Evolutionary conservation across 2,329 filamentous ascomycete species (phyloP).

Genomic region (Venturiaceae sp.): DNA sequence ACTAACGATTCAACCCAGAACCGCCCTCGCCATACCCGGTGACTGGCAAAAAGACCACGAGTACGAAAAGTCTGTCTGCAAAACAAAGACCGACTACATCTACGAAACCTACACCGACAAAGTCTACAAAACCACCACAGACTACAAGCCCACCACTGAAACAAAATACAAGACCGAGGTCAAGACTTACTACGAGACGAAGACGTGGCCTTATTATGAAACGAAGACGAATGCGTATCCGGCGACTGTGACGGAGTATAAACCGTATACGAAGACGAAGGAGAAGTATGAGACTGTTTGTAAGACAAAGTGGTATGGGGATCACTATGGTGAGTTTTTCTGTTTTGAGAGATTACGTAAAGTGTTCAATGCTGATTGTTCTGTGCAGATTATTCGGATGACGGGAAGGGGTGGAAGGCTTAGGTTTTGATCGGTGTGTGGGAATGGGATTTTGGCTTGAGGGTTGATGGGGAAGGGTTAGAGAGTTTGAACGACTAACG

Average conservation of each 20-base stretch:
- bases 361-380: background rate
- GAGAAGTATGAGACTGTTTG: background rate
- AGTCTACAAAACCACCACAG: background rate
- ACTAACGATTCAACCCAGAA: background rate
- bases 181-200: background rate
- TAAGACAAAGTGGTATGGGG: background rate
- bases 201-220: background rate
- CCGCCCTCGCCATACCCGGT: background rate
- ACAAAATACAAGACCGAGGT: background rate
- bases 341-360: background rate
- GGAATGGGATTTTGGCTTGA: too few species aligned
- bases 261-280: background rate
- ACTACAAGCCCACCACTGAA: background rate
- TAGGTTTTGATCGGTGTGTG: too few species aligned
- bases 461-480: too few species aligned
- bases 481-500: too few species aligned
- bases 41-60: slow-evolving; percentile 1
- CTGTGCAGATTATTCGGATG: background rate
- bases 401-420: too few species aligned
- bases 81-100: background rate
- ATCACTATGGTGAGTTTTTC: background rate
- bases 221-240: background rate
- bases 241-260: background rate
- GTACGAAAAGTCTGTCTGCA: background rate
- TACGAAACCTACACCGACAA: background rate